Evolutionary conservation across 2,329 filamentous ascomycete species (phyloP).

Genomic region (Cladosporium velox): DNA sequence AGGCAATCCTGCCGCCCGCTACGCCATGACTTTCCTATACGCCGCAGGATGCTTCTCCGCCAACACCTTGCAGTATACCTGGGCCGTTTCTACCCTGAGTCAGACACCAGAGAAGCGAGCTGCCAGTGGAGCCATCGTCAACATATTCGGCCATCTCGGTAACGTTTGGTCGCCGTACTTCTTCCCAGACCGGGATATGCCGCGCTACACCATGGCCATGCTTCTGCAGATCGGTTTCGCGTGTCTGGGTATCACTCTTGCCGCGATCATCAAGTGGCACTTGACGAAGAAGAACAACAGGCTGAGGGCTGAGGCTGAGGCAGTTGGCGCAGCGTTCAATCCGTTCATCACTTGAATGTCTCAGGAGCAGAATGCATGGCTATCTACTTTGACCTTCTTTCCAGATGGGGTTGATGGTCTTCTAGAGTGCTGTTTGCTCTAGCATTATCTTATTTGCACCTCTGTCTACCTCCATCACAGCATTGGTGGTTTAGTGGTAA

Average conservation of each 20-base stretch:
- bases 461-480: too few relatives aligned
- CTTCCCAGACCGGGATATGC: constrained; percentile 31
- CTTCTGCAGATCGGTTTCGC: constrained; percentile 22
- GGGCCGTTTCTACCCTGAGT: constrained; percentile 39
- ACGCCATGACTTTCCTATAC: constrained; percentile 39
- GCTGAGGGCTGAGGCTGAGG: constrained; percentile 14
- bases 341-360: not conserved
- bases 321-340: constrained; percentile 5
- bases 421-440: too few relatives aligned
- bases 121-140: constrained; percentile 52
- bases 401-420: too few relatives aligned
- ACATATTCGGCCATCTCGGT: constrained; percentile 48
- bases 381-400: not conserved
- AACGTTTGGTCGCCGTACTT: constrained; percentile 47
- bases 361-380: not conserved
- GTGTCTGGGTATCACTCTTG: constrained; percentile 13
- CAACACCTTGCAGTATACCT: constrained; percentile 41
- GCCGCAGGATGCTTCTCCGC: constrained; percentile 38
- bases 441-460: too few relatives aligned
- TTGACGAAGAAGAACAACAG: constrained; percentile 23
- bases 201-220: constrained; percentile 22
- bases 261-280: constrained; percentile 19
- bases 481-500: too few relatives aligned
- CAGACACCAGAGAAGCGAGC: constrained; percentile 50
- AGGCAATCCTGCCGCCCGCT: constrained; percentile 24